Percentiles rank a stretch among this genome's conserved stretches.
These are phyloP conservation scores for Chrysophaeum taylorii DNA, from an alignment of 352 stramenopile genomes.

Conservation along the genomic window DNA sequence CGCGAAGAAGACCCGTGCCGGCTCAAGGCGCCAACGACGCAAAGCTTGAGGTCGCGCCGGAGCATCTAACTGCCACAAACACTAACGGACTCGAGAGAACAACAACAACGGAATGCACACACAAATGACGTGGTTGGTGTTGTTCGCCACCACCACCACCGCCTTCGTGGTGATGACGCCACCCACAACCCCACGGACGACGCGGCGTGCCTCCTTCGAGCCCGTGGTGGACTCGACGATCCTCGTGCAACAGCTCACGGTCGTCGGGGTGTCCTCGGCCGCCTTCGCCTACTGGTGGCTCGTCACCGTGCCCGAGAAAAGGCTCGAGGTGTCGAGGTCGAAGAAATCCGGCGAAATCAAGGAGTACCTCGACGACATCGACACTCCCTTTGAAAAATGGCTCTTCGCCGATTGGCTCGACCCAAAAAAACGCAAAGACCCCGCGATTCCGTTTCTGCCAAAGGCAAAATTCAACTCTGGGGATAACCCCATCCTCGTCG, in stretches of 20 bases:
- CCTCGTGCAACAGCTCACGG: slow-evolving; percentile 2
- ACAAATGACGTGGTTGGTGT: too few species aligned
- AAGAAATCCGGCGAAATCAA: slow-evolving; percentile 4
- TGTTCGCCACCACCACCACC: too few species aligned
- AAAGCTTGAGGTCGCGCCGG: too few species aligned
- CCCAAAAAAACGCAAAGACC: background rate
- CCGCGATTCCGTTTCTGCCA: slow-evolving; percentile 5
- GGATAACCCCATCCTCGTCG: slow-evolving; percentile 9
- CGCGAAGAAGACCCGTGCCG: too few species aligned
- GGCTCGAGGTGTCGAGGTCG: background rate
- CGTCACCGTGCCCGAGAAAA: background rate
- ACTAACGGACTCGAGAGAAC: too few species aligned
- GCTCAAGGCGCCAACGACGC: too few species aligned
- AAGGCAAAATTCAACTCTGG: slow-evolving; percentile 13
- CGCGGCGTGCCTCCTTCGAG: too few species aligned
- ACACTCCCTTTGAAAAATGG: background rate
- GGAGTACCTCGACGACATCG: slow-evolving; percentile 7
- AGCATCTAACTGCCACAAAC: too few species aligned
- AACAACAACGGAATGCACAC: too few species aligned
- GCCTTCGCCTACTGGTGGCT: background rate
- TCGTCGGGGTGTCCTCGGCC: background rate
- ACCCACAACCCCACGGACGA: too few species aligned
- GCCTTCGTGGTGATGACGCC: too few species aligned
- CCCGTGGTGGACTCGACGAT: background rate
- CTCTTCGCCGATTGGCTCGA: slow-evolving; percentile 9